Conservation (phyloP, 2,329 filamentous ascomycete species). For the Furcasterigmium sp. region DNA sequence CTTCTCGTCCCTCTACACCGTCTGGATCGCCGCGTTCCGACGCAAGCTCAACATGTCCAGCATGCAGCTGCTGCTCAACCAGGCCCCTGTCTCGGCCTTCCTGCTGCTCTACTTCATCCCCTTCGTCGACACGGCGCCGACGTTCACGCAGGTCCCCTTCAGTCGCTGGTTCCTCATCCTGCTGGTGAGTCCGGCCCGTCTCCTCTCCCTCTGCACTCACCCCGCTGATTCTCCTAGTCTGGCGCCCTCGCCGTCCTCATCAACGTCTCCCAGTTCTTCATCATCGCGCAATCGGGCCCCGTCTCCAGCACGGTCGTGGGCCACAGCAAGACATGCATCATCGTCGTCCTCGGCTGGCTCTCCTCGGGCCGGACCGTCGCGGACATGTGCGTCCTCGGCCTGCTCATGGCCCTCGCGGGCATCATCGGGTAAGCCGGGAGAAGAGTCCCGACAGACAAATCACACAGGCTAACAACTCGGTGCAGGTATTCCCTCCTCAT, state of each 20-base stretch:
- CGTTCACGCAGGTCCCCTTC: slow-evolving; percentile 43
- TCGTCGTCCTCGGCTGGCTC: slow-evolving; percentile 59
- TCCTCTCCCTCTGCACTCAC: not conserved
- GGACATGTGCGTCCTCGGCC: slow-evolving; percentile 49
- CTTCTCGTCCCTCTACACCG: slow-evolving; percentile 63
- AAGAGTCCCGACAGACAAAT: too few species aligned
- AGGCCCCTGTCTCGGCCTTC: slow-evolving; percentile 57
- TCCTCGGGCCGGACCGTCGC: slow-evolving; percentile 48
- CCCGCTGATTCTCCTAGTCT: slow-evolving; percentile 34
- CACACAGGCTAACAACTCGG: too few species aligned
- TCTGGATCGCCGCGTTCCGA: slow-evolving; percentile 63
- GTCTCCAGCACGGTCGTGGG: slow-evolving; percentile 63
- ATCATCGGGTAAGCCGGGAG: slow-evolving; percentile 44
- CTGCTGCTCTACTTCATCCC: slow-evolving; percentile 62
- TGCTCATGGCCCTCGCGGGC: slow-evolving; percentile 50
- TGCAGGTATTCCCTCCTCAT: too few species aligned
- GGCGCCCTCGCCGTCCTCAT: slow-evolving; percentile 59
- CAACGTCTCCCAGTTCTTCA: slow-evolving; percentile 60
- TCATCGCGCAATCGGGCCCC: slow-evolving; percentile 55
- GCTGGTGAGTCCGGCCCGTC: slow-evolving; percentile 36
- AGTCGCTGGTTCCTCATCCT: slow-evolving; percentile 54
- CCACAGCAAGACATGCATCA: slow-evolving; percentile 60
- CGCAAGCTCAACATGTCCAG: slow-evolving; percentile 60
- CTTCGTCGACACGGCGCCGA: slow-evolving; percentile 58
- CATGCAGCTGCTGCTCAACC: slow-evolving; percentile 65